Conservation (phyloP, 345 rosid genomes). For the Populus pruinosa region DNA sequence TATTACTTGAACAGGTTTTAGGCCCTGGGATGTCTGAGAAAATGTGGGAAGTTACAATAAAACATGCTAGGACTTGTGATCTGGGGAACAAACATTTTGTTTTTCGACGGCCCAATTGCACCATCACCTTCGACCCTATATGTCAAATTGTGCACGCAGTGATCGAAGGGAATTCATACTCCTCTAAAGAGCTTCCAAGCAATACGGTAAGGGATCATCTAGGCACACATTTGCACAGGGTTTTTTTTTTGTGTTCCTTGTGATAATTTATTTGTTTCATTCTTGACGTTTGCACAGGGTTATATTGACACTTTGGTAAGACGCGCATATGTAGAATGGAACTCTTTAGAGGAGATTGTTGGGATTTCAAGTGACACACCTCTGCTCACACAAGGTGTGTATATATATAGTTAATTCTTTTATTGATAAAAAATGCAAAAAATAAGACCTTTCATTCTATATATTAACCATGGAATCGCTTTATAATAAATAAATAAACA, state of each 20-base stretch:
- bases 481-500: neutral
- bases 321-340: slow-evolving; percentile 57
- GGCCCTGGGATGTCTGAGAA: slow-evolving; percentile 74
- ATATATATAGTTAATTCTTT: neutral
- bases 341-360: slow-evolving; percentile 43
- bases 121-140: too few relatives aligned
- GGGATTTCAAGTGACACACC: slow-evolving; percentile 39
- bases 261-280: neutral
- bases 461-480: neutral
- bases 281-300: slow-evolving; percentile 30
- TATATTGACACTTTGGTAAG: slow-evolving; percentile 47
- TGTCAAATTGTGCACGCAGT: too few relatives aligned
- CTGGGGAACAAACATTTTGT: slow-evolving; percentile 53
- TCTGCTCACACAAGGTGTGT: slow-evolving; percentile 55
- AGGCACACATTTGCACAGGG: too few relatives aligned
- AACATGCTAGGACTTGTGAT: slow-evolving; percentile 68
- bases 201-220: too few relatives aligned
- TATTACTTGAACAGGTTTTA: slow-evolving; percentile 43
- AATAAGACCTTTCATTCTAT: neutral
- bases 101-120: too few relatives aligned
- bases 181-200: too few relatives aligned
- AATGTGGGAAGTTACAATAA: slow-evolving; percentile 68
- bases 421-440: neutral
- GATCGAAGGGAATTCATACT: too few relatives aligned
- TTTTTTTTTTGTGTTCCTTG: too few relatives aligned